Base-by-base conservation (phyloP, 441 rosid species). In the Isatis lusitanica region DNA sequence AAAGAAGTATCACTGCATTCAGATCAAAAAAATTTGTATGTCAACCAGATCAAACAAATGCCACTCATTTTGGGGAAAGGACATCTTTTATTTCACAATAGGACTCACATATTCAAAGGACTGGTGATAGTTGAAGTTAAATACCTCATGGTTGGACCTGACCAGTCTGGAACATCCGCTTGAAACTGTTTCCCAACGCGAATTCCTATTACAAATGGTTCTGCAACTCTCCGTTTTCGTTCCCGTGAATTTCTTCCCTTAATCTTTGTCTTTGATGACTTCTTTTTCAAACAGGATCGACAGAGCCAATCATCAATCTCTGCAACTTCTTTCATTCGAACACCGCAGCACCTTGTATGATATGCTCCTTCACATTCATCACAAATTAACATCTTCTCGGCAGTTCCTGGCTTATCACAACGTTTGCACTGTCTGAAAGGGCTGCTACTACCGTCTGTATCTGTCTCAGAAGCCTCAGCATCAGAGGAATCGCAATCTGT, bases 151-250 rank as follows among this genome's bases (percentile, higher is more conserved):
- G 74, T 71, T 68, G 93, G 97, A 77, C 90, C 95, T 43, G 82
- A 81, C 95, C 98, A 88, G 33, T 87, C 90, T 71, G 97, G 90
- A 73, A 95, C 88, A 52, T 93, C 87, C 3, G 97, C 94, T 89
- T 95, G 98, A 73, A 86, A 90, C 78, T 90, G 88, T 83, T 87
- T 93, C n/a, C 99, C 98, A 64, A 88, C 71, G 46, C 90, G 87
- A 77, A 89, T 82, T 57, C 75, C 64, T 47, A 81, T 77, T 56
- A 39, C 76, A 81, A 84, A 84, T n/a, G 89, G 88, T 71, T 72
- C 84, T 38, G 70, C 44, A 71, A 85, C 92, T 76, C 80, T 83
- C 88, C 88, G 74, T 73, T 46, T 83, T 64, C 70, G 71, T 76
- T 77, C 71, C 56, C 81, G 78, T 65, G 70, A 68, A 50, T 15